Conservation (phyloP, 2,329 filamentous ascomycete genomes). For the Phialophora macrospora region DNA sequence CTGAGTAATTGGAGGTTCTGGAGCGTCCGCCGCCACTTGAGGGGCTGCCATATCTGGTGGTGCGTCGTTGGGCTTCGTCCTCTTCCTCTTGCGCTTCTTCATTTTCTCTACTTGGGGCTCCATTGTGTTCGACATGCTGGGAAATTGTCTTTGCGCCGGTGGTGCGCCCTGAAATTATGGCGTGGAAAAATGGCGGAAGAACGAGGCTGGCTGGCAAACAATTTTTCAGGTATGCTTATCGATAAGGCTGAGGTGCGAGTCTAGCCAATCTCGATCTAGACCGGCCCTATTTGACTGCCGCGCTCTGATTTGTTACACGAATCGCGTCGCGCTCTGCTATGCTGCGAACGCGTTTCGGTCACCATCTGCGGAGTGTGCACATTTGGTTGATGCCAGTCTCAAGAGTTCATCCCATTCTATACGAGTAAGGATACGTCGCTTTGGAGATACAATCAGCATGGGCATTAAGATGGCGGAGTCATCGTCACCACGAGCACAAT, state of each 20-base stretch:
- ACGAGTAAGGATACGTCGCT: not conserved
- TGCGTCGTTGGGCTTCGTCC: slow-evolving; percentile 42
- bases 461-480: slow-evolving; percentile 42
- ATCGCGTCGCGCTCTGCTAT: not conserved
- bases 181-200: not conserved
- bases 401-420: not conserved
- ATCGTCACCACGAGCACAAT: slow-evolving; percentile 30
- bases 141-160: not conserved
- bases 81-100: slow-evolving; percentile 55
- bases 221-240: slow-evolving; percentile 17
- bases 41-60: slow-evolving; percentile 24
- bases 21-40: slow-evolving; percentile 25
- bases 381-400: not conserved
- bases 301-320: not conserved
- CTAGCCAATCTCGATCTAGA: not conserved
- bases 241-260: not conserved
- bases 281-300: not conserved
- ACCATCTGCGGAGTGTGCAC: not conserved
- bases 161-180: not conserved
- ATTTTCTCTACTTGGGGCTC: slow-evolving; percentile 33
- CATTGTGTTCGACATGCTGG: slow-evolving; percentile 20
- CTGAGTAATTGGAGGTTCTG: slow-evolving; percentile 20
- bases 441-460: slow-evolving; percentile 20
- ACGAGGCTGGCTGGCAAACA: not conserved
- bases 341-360: not conserved